Base-by-base conservation (phyloP, 2,329 filamentous ascomycete species). In the Pyrenochaeta sp. region DNA sequence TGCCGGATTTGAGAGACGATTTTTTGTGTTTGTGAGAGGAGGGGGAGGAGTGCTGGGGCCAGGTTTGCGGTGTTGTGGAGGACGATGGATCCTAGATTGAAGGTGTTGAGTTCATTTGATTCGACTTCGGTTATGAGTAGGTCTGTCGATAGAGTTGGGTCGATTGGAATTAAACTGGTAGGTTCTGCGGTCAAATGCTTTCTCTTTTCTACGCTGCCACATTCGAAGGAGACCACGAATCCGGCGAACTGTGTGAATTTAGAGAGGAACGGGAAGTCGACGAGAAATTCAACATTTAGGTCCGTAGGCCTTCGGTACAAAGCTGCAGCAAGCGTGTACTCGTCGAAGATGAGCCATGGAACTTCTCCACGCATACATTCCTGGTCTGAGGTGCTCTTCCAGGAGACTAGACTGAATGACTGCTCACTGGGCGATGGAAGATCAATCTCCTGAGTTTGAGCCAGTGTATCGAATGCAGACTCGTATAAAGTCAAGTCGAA, bases 191-290 rank as follows among this genome's bases (percentile, higher is more conserved):
- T 27, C 24, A n/a, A 13, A 11, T 8, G 15, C 3, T 23, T 20
- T 6, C 19, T 41, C n/a, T 34, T 19, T 14, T 21, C 11, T 26
- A 17, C 6, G 8, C 4, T 18, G 9, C 28, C 28, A 35, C 39
- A 42, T 9, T 35, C 17, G 23, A 42, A 42, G 6, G 39, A 28
- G 7, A n/a, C 22, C 7, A 14, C 39, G 17, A 42, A 35, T 11
- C 39, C 30, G 14, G 23, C 36, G 8, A 24, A n/a, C 1, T 11
- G 35, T 2, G 39, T 42, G 18, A 42, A 35, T 3, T 29, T 35
- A 10, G 35, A 30, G 4, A 42, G 31, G 11, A 42, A 42, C 10
- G 39, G 39, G n/a, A 42, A 42, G 15, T 35, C 15, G 11, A 30
- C 24, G 15, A 42, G 22, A 8, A 36, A 17, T n/a, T 30, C 19